phyloP scores from a whole-genome alignment of 73 alveolate genomes.

The Diophrys sp. region DNA sequence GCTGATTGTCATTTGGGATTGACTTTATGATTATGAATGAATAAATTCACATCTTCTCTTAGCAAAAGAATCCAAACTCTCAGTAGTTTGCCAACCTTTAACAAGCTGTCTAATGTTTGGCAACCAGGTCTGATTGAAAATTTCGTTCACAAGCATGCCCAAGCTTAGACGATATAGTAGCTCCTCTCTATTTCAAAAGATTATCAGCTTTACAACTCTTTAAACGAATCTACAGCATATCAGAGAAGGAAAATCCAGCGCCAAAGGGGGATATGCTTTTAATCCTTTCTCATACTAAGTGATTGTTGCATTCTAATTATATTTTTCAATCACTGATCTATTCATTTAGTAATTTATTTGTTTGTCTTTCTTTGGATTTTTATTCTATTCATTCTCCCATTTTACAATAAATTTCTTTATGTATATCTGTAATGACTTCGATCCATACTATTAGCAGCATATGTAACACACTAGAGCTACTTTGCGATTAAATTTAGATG shows the following conservation, averaged over 20 bases:
- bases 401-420: conserved; percentile 65
- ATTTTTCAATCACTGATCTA: conserved; percentile 8
- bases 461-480: conserved; percentile 83
- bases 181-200: neutral
- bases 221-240: conserved; percentile 71
- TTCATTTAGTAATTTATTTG: neutral
- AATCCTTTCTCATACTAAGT: neutral
- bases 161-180: conserved; percentile 2
- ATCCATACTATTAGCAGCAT: conserved; percentile 93
- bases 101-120: too few species aligned
- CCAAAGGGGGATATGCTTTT: conserved; percentile 76
- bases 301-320: conserved; percentile 16
- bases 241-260: conserved; percentile 88
- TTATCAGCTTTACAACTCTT: conserved; percentile 57
- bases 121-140: too few species aligned
- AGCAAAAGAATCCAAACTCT: too few species aligned
- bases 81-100: too few species aligned
- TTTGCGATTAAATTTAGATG: conserved; percentile 42
- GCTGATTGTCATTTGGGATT: too few species aligned
- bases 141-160: conserved; percentile 30
- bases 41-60: too few species aligned
- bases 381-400: conserved; percentile 51
- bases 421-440: conserved; percentile 72
- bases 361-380: conserved; percentile 55
- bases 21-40: too few species aligned